A percentile compares a stretch with the other conserved stretches of the same genome.
phyloP scores from a whole-genome alignment of 2,329 filamentous ascomycete genomes.

The Diaporthe sp. region DNA sequence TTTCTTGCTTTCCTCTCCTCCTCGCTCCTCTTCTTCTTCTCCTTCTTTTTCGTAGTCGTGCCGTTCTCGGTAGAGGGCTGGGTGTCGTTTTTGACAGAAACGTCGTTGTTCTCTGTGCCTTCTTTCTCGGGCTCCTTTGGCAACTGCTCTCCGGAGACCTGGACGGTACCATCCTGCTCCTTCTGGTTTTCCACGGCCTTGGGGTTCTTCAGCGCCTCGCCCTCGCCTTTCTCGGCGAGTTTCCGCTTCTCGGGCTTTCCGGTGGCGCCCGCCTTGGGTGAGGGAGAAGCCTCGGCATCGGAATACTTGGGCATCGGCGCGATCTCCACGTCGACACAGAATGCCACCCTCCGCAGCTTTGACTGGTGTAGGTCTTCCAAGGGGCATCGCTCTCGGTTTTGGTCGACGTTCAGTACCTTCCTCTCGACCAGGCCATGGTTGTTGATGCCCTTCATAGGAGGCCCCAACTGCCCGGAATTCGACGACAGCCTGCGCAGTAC shows the following conservation, averaged over 20 bases:
- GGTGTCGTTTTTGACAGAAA: conserved; percentile 41
- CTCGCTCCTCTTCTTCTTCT: conserved; percentile 96
- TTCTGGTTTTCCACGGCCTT: conserved; percentile 72
- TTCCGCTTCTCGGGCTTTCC: conserved; percentile 74
- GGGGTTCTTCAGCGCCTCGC: conserved; percentile 78
- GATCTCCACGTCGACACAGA: conserved; percentile 98
- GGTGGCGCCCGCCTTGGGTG: conserved; percentile 59
- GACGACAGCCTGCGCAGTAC: conserved; percentile 88
- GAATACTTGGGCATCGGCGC: conserved; percentile 86
- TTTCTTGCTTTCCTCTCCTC: conserved; percentile 93
- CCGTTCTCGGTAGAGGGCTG: conserved; percentile 23
- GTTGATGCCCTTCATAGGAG: conserved; percentile 57
- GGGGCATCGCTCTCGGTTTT: conserved; percentile 81
- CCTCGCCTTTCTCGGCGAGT: conserved; percentile 79
- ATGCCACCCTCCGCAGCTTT: conserved; percentile 89
- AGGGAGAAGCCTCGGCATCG: conserved; percentile 66
- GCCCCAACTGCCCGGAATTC: conserved; percentile 62
- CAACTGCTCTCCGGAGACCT: conserved; percentile 57
- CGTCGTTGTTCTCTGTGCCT: conserved; percentile 43
- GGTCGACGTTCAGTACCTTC: conserved; percentile 87
- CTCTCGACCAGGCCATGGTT: conserved; percentile 83
- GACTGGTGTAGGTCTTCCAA: conserved; percentile 84
- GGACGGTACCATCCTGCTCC: conserved; percentile 56
- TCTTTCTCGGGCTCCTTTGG: conserved; percentile 58
- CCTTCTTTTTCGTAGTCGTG: conserved; percentile 78